Base-by-base conservation (phyloP, 495 filamentous ascomycete genomes). In the Penicillium tannophilum region DNA sequence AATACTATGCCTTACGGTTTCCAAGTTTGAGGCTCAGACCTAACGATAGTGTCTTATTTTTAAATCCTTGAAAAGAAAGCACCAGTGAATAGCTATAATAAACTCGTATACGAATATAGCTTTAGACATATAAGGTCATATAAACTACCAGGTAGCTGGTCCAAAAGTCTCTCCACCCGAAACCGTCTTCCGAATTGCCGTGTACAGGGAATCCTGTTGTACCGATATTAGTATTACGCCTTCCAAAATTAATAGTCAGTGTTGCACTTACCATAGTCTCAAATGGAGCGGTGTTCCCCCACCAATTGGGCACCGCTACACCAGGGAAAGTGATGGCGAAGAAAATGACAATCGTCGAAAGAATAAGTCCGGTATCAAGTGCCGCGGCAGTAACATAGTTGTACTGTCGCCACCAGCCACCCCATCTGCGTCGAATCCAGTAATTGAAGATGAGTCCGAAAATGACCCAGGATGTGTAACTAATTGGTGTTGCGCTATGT, bases 361-460 rank as follows among this genome's bases (percentile, higher is more conserved):
- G 61, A 14, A 83, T 81, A 45, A 86, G 70, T 1, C 81, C 83
- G n/a, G 82, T 66, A 51, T 84, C 81, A 54, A 85, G 67, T 0
- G 74, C 82, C 4, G 78, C 79, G 24, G 79, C 79, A 3, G 79
- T 83, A 59, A 85, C 64, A 58, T 84, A 86, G 60, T 85, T 85
- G 43, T 79, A 71, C 12, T 78, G 65, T 58, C 75, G 75, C 84
- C 84, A 88, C 85, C 84, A 87, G 2, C 66, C 72, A 62, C 82
- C 78, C 66, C 83, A 70, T 9, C 75, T 69, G 49, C 76, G 77
- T 46, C 76, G 72, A 56, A 88, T 76, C 39, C 74, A 66, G 64
- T 80, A 76, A 62, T 88, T 82, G 75, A 88, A 88, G 4, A 83
- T 56, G 52, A 76, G 84, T 7, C 84, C 84, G 5, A 85, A 83